Base-by-base conservation (phyloP, 768 basidiomycete species). In the Rossbeevera mucosa region DNA sequence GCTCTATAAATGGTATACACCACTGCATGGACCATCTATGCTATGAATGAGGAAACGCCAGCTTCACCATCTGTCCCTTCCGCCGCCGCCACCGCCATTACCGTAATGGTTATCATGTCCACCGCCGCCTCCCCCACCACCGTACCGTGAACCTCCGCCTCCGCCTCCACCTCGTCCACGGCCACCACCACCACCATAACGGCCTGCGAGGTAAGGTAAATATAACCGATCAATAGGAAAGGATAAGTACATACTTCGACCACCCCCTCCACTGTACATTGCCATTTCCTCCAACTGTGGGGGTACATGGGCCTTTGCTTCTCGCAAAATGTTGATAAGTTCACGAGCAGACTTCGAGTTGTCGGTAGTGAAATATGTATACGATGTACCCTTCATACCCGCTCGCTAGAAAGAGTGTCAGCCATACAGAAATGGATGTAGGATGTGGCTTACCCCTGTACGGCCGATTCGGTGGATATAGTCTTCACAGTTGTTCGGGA, bases 391-490 rank as follows among this genome's bases (percentile, higher is more conserved):
- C 69, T 83, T 94, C 81, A 85, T 80, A 36, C 92, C 92, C 41
- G 92, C 93, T 70, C 91, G 91, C 90, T 93, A 51, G 36, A n/a
- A n/a, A n/a, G 43, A 40, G 6, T 22, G 52, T 72, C 49, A 64
- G 64, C 33, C 0, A 14, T 14, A 20, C 18, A 45, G 4, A 20
- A 22, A 51, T 2, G 18, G 13, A 45, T 33, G 52, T 20, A 21
- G 33, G 44, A 49, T 24, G 13, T 68, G 80, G 43, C 71, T 0
- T 50, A 91, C 91, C 51, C 94, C 94, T 58, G 95, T 96, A 69
- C 95, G 93, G 58, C 95, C 96, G 64, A 99, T 99, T 61, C 95
- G 92, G 74, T 99, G 95, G 55, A 97, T 93, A 72, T 98, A 98
- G 72, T 96, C 94, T 76, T 95, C 94, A 64, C 90, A 91, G 67